These are phyloP conservation scores for Datura wrightii DNA, from an alignment of 257 asterid genomes.

Conservation along the genomic window DNA sequence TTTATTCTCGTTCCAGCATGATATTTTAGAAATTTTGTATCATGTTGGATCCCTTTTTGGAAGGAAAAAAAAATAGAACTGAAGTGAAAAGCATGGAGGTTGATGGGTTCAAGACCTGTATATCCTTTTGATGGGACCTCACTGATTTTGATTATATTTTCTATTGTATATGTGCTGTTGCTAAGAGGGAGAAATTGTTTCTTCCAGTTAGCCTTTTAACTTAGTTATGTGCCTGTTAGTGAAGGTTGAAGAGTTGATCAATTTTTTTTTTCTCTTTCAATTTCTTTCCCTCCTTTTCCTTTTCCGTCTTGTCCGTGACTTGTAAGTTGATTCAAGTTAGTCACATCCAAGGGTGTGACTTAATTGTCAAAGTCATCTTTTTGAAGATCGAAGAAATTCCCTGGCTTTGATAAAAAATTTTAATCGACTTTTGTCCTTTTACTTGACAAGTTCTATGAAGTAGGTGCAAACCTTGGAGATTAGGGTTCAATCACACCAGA, in stretches of 20 bases:
- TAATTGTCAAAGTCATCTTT: not conserved
- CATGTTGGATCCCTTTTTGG: not conserved
- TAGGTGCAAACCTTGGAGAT: not conserved
- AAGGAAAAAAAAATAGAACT: not conserved
- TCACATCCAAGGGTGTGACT: not conserved
- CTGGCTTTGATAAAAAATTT: too few species aligned
- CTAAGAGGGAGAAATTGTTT: slow-evolving; percentile 14
- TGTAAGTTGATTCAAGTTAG: slow-evolving; percentile 17
- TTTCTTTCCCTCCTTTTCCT: not conserved
- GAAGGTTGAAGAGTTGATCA: not conserved
- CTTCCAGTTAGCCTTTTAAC: not conserved
- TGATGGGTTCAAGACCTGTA: not conserved
- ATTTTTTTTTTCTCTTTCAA: slow-evolving; percentile 5
- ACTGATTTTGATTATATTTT: not conserved
- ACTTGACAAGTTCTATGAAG: not conserved
- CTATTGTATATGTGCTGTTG: not conserved
- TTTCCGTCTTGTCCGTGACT: not conserved
- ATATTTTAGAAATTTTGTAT: not conserved
- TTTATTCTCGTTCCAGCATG: not conserved
- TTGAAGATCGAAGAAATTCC: too few species aligned
- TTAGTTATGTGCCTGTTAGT: not conserved
- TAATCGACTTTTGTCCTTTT: too few species aligned
- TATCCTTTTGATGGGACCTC: slow-evolving; percentile 5
- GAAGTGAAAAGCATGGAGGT: not conserved
- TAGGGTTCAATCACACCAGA: not conserved